A percentile compares a stretch with the other conserved stretches of the same genome.
These are phyloP conservation scores for Ceratocystis variospora DNA, from an alignment of 2,329 filamentous ascomycete genomes.

Conservation along the genomic window DNA sequence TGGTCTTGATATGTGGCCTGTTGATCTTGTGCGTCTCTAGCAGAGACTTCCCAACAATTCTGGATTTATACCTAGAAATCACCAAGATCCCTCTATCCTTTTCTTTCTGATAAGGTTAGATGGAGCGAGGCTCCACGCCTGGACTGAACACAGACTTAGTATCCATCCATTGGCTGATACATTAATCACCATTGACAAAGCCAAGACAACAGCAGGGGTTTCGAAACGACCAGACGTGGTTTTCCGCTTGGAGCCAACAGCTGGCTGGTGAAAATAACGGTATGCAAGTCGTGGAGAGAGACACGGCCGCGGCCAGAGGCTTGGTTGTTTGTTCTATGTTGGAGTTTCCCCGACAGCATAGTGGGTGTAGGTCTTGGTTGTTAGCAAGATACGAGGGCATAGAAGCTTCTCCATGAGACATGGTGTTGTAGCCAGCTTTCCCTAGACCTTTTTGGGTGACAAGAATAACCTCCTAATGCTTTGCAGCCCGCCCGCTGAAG, in stretches of 20 bases:
- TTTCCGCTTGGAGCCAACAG: background rate
- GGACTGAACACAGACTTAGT: background rate
- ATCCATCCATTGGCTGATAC: background rate
- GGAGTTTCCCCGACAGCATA: background rate
- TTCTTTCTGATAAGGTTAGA: background rate
- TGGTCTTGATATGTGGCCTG: background rate
- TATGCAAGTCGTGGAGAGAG: background rate
- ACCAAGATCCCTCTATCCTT: background rate
- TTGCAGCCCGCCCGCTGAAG: background rate
- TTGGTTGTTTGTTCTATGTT: background rate
- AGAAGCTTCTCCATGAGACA: background rate
- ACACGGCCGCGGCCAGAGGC: background rate
- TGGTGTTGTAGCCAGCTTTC: background rate
- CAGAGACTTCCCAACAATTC: background rate
- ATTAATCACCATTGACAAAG: background rate
- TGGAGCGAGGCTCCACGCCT: background rate
- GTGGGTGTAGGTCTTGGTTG: background rate
- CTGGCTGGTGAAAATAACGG: background rate
- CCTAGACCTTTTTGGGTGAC: background rate
- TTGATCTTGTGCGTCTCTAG: background rate
- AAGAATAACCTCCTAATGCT: background rate
- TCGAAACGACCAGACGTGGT: background rate
- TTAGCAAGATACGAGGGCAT: background rate
- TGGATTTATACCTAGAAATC: background rate
- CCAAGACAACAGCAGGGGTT: background rate